Percentiles rank a stretch among this genome's conserved stretches.
Evolutionary conservation across 2,329 filamentous ascomycete species (phyloP).

Genomic region (Pseudogymnoascus sp.): DNA sequence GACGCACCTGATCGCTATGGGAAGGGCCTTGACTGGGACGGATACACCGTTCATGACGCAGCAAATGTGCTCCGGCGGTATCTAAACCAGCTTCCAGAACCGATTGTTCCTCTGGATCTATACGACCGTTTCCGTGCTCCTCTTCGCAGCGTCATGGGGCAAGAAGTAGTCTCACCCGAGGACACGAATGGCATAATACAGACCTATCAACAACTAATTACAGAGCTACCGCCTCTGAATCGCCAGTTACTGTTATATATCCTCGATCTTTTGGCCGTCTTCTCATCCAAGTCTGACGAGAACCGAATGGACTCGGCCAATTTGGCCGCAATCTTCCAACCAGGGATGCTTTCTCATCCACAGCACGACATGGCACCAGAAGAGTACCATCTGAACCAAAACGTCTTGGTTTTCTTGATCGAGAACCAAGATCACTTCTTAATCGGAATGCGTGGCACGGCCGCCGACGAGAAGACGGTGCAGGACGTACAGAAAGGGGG

Average conservation of each 20-base stretch:
- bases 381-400: conserved; percentile 92
- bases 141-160: conserved; percentile 57
- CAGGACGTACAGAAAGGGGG: conserved; percentile 63
- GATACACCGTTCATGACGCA: conserved; percentile 96
- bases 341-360: conserved; percentile 89
- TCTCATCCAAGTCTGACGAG: conserved; percentile 90
- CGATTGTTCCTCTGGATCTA: conserved; percentile 87
- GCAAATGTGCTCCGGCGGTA: conserved; percentile 94
- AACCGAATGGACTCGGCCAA: conserved; percentile 97
- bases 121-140: conserved; percentile 89
- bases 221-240: conserved; percentile 85
- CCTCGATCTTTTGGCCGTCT: conserved; percentile 88
- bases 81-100: conserved; percentile 91
- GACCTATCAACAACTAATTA: conserved; percentile 84
- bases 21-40: conserved; percentile 93
- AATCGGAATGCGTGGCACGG: conserved; percentile 97
- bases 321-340: conserved; percentile 93
- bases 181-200: conserved; percentile 68
- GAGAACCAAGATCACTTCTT: conserved; percentile 98
- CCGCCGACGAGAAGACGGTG: conserved; percentile 71
- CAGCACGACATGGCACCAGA: conserved; percentile 90
- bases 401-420: conserved; percentile 94
- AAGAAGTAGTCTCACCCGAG: conserved; percentile 62
- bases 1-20: conserved; percentile 93
- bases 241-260: conserved; percentile 92